phyloP scores from a whole-genome alignment of 768 basidiomycete species.

The Tylopilus plumbeoviolaceoides region DNA sequence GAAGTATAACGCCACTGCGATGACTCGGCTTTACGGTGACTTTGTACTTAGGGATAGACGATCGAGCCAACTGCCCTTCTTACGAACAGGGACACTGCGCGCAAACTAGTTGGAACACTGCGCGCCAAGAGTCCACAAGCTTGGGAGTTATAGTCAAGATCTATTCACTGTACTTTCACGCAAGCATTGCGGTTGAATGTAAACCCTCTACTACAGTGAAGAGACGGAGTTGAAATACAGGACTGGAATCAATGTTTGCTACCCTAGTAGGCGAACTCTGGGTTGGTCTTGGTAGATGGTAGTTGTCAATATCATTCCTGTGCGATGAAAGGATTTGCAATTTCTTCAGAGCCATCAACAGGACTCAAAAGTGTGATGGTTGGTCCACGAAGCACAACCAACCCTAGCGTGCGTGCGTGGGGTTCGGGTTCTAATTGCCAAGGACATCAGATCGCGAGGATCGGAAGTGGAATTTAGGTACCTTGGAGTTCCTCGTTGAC shows the following conservation, averaged over 20 bases:
- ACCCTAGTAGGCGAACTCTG: neutral
- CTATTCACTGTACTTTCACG: slow-evolving; percentile 13
- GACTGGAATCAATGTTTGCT: neutral
- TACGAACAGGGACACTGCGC: neutral
- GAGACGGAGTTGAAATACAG: slow-evolving; percentile 10
- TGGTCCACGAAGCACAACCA: slow-evolving; percentile 89
- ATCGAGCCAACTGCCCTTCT: neutral
- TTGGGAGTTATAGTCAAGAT: neutral
- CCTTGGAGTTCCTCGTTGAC: slow-evolving; percentile 81
- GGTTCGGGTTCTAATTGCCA: slow-evolving; percentile 55
- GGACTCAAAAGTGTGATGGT: slow-evolving; percentile 93
- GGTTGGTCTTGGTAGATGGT: slow-evolving; percentile 45
- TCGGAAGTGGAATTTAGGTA: slow-evolving; percentile 30
- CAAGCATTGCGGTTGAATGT: slow-evolving; percentile 13
- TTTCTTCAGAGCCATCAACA: slow-evolving; percentile 92
- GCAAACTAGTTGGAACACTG: neutral
- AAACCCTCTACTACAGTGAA: slow-evolving; percentile 13
- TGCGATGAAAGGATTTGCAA: slow-evolving; percentile 80
- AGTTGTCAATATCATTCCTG: slow-evolving; percentile 45
- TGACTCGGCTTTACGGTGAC: slow-evolving; percentile 2
- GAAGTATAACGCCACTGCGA: slow-evolving; percentile 26
- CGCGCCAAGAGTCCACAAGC: neutral
- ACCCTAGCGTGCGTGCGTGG: slow-evolving; percentile 64
- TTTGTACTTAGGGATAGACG: slow-evolving; percentile 2
- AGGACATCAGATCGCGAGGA: slow-evolving; percentile 10